phyloP scores from a whole-genome alignment of 2,329 filamentous ascomycete species.

The Pyrenophora teres region DNA sequence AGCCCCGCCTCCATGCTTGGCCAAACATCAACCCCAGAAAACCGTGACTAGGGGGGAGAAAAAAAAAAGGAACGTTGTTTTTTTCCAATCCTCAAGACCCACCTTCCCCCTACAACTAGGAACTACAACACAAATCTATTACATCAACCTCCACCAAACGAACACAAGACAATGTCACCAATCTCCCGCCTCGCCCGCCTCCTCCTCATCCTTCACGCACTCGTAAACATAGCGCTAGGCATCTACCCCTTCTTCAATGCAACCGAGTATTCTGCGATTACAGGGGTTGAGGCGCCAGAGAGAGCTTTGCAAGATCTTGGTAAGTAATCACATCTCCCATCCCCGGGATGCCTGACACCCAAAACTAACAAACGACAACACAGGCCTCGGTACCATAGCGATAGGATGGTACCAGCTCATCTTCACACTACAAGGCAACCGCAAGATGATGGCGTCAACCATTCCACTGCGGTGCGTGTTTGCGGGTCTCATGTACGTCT shows the following conservation, averaged over 20 bases:
- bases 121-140: too few species aligned
- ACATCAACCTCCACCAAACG: too few species aligned
- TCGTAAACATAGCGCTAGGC: conserved; percentile 19
- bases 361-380: neutral
- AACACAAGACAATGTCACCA: conserved; percentile 1
- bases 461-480: conserved; percentile 10
- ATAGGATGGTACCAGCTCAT: conserved; percentile 22
- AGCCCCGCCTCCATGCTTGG: too few species aligned
- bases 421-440: conserved; percentile 14
- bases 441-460: conserved; percentile 10
- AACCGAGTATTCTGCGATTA: neutral
- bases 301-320: conserved; percentile 5
- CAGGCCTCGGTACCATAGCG: conserved; percentile 17
- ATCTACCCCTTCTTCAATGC: conserved; percentile 11
- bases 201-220: conserved; percentile 14
- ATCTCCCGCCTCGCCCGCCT: conserved; percentile 12
- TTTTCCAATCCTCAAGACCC: too few species aligned
- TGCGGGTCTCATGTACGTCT: conserved; percentile 3
- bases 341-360: neutral
- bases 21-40: too few species aligned
- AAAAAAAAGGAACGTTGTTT: too few species aligned
- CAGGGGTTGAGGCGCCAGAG: conserved; percentile 1
- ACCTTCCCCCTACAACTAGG: too few species aligned
- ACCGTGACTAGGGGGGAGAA: too few species aligned
- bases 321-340: neutral